Percentiles rank a stretch among this genome's conserved stretches.
These are phyloP conservation scores for Adiantum capillusveneris DNA, from an alignment of 75 land plant species.

Conservation along the genomic window DNA sequence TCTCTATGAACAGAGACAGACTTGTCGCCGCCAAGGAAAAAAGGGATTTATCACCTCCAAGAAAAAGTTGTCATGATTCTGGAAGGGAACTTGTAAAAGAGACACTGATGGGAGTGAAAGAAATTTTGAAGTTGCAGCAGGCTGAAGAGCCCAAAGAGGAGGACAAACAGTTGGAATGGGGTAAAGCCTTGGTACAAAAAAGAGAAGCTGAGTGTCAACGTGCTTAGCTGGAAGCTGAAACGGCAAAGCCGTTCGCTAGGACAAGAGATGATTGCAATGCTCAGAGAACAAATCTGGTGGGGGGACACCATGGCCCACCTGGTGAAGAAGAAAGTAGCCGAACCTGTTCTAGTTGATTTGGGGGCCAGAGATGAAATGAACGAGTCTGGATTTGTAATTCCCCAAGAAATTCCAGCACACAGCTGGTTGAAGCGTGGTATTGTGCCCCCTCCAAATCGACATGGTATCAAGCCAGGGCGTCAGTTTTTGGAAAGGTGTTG, in stretches of 20 bases:
- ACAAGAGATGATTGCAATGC: slow-evolving; percentile 42
- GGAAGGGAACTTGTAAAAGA: background rate
- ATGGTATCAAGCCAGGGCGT: slow-evolving; percentile 87
- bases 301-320: slow-evolving; percentile 99
- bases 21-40: slow-evolving; percentile 9
- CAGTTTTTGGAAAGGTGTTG: slow-evolving; percentile 99
- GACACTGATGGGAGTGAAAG: slow-evolving; percentile 44
- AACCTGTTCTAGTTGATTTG: slow-evolving; percentile 43
- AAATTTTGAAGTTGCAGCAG: slow-evolving; percentile 44
- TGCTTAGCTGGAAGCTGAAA: slow-evolving; percentile 67
- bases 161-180: slow-evolving; percentile 85
- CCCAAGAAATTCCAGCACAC: slow-evolving; percentile 74
- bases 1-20: background rate
- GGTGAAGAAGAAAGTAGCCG: slow-evolving; percentile 57
- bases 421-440: slow-evolving; percentile 86
- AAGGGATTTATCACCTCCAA: slow-evolving; percentile 24
- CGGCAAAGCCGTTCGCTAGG: slow-evolving; percentile 79
- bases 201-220: slow-evolving; percentile 64
- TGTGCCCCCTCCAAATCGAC: slow-evolving; percentile 70
- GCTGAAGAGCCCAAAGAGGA: slow-evolving; percentile 28
- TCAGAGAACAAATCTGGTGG: slow-evolving; percentile 79
- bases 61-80: slow-evolving; percentile 9
- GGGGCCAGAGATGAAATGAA: slow-evolving; percentile 73
- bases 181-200: slow-evolving; percentile 90
- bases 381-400: slow-evolving; percentile 88